Percentiles rank a stretch among this genome's conserved stretches.
Conservation (phyloP, 1,284 basidiomycete species). For the Trametes sp. region DNA sequence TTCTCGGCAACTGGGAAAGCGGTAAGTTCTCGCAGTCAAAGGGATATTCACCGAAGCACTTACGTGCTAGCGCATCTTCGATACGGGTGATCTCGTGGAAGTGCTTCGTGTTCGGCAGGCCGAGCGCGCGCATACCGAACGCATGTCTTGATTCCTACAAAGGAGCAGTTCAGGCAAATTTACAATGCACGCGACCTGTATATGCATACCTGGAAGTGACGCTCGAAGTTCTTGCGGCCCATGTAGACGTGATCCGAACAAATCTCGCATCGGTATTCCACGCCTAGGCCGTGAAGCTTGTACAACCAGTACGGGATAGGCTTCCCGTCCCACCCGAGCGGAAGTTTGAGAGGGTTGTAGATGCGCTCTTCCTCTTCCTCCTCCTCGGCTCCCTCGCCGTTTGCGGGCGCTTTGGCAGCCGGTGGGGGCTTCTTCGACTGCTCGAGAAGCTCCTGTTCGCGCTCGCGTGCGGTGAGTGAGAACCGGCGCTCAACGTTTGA, state of each 20-base stretch:
- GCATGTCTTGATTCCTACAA: constrained; percentile 91
- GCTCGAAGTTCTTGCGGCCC: constrained; percentile 96
- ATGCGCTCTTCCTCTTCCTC: constrained; percentile 95
- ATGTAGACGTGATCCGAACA: constrained; percentile 96
- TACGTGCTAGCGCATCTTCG: constrained; percentile 92
- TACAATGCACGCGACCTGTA: background rate
- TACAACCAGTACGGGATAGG: constrained; percentile 99
- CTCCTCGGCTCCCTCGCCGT: constrained; percentile 70
- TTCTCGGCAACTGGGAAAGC: constrained; percentile 85
- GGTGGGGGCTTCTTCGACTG: constrained; percentile 76
- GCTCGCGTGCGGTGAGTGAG: constrained; percentile 95
- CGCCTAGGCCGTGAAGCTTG: constrained; percentile 96
- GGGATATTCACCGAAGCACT: constrained; percentile 44
- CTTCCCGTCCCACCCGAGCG: constrained; percentile 98
- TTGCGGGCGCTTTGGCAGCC: constrained; percentile 51
- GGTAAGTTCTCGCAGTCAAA: background rate
- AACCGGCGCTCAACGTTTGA: constrained; percentile 96
- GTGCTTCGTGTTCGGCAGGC: constrained; percentile 97
- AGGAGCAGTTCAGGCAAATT: background rate
- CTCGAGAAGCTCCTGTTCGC: constrained; percentile 92
- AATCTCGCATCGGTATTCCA: constrained; percentile 98
- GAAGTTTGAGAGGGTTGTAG: constrained; percentile 97
- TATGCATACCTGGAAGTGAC: constrained; percentile 79
- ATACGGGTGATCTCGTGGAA: constrained; percentile 99
- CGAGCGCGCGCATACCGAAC: constrained; percentile 97